Evolutionary conservation across 495 filamentous ascomycete species (phyloP), one percentile per base, ranked within the genome.

Genomic region (Aspergillus homomorphus): DNA sequence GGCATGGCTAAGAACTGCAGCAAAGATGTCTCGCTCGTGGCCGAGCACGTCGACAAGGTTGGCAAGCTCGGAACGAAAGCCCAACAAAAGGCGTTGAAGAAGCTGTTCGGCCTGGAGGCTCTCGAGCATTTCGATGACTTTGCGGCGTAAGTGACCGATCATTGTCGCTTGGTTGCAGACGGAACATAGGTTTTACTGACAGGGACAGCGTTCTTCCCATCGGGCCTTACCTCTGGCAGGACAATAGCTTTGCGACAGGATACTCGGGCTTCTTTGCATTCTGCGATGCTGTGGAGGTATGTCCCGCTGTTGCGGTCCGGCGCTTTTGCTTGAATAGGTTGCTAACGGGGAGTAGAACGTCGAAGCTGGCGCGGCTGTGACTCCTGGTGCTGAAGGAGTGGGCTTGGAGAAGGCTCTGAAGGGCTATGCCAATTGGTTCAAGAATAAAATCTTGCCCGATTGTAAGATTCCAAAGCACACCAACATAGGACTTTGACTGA

Each of bases 1-100:
- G 84, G 82, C 1, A 87, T 84, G 68, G 79, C 87, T 0, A 63
- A 74, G 67, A 89, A 89, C 73, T 89, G 87, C 73, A 83, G 77
- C 61, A 65, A 57, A 8, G 86, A 89, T 60, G 58, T 89, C 20
- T 65, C 66, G 42, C 67, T 72, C 15, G 81, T 88, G 14, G 73
- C 88, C 43, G 71, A 83, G 22, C 74, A 87, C 56, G 70, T 88
- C 44, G 86, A 89, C 56, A 45, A 57, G 1, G 57, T 82, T 3
- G 68, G 83, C 26, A 59, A 59, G 16, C 54, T 66, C 23, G 81
- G 82, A n/a, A 74, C 64, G 4, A 57, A 63, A 4, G 65, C 62
- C 26, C 67, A 82, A 58, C 77, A 84, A 59, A 45, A 71, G 30
- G 68, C 70, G 1, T 69, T 88, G 19, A 88, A 89, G 69, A 66